Percentiles rank a stretch among this genome's conserved stretches.
These are phyloP conservation scores for Astragalus glycyphyllos DNA, from an alignment of 306 rosid genomes.

Conservation along the genomic window DNA sequence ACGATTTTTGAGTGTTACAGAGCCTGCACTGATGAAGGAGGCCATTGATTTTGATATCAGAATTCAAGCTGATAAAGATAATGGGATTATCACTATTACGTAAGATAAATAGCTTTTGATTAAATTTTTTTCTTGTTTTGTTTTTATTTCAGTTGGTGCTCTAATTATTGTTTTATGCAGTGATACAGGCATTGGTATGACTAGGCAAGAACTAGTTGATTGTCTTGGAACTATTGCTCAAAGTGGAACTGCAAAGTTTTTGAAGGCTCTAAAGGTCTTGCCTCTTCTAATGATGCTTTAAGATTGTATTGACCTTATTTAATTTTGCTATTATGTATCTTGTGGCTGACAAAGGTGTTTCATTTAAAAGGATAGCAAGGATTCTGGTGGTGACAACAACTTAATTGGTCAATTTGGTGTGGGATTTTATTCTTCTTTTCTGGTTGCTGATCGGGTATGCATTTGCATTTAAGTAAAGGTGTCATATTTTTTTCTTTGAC, in stretches of 20 bases:
- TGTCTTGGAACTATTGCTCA: constrained; percentile 99
- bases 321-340: constrained; percentile 23
- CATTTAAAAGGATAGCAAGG: constrained; percentile 81
- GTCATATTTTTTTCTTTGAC: neutral
- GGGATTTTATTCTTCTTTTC: constrained; percentile 90
- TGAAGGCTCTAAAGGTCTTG: constrained; percentile 83
- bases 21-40: constrained; percentile 76
- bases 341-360: constrained; percentile 43
- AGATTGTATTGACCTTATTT: constrained; percentile 23
- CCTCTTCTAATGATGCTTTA: constrained; percentile 8
- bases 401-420: constrained; percentile 98
- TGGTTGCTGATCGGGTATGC: constrained; percentile 85
- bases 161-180: constrained; percentile 52
- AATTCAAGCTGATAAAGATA: constrained; percentile 81
- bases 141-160: constrained; percentile 15
- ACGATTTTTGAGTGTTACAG: constrained; percentile 86
- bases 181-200: constrained; percentile 97
- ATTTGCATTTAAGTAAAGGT: neutral
- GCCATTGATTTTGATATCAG: constrained; percentile 82
- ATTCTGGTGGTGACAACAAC: constrained; percentile 83
- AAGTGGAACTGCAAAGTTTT: constrained; percentile 96
- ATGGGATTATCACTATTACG: constrained; percentile 82
- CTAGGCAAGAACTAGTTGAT: constrained; percentile 85
- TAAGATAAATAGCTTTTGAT: constrained; percentile 48
- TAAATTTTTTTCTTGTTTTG: neutral